Evolutionary conservation across 768 basidiomycete genomes (phyloP).

Genomic region (Cantharellus cinnabarinus): DNA sequence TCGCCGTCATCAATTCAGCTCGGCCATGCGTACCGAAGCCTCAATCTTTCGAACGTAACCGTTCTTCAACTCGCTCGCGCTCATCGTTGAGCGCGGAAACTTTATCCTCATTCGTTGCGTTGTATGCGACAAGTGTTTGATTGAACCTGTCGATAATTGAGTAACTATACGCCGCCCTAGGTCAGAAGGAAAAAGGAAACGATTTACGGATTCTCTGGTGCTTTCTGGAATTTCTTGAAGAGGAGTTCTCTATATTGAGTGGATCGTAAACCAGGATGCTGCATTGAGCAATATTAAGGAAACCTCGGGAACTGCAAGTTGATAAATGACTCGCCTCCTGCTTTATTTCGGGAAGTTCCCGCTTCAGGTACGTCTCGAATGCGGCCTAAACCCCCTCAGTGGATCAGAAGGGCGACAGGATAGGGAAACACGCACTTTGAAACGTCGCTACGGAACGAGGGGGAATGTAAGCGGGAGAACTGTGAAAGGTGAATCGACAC

Average conservation of each 20-base stretch:
- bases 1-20: too few species aligned
- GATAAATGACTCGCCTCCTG: slow-evolving; percentile 34
- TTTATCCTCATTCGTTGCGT: slow-evolving; percentile 76
- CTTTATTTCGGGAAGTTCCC: slow-evolving; percentile 59
- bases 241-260: slow-evolving; percentile 84
- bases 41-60: slow-evolving; percentile 24
- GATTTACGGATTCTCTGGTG: slow-evolving; percentile 81
- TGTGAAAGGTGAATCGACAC: slow-evolving; percentile 1
- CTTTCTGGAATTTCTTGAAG: slow-evolving; percentile 91
- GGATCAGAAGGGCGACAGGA: not conserved
- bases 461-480: not conserved
- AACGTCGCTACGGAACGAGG: slow-evolving; percentile 6
- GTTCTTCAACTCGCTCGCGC: slow-evolving; percentile 40
- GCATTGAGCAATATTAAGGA: slow-evolving; percentile 8
- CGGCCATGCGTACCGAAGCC: not conserved
- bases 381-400: slow-evolving; percentile 31
- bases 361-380: slow-evolving; percentile 79
- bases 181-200: not conserved
- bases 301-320: slow-evolving; percentile 1
- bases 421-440: slow-evolving; percentile 3
- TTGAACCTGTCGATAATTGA: slow-evolving; percentile 40
- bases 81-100: slow-evolving; percentile 51
- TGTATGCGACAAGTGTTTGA: slow-evolving; percentile 56
- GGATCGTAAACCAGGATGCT: slow-evolving; percentile 79
- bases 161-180: not conserved